These are phyloP conservation scores for Skeletonema costatum DNA, from an alignment of 108 stramenopile genomes.

Conservation along the genomic window DNA sequence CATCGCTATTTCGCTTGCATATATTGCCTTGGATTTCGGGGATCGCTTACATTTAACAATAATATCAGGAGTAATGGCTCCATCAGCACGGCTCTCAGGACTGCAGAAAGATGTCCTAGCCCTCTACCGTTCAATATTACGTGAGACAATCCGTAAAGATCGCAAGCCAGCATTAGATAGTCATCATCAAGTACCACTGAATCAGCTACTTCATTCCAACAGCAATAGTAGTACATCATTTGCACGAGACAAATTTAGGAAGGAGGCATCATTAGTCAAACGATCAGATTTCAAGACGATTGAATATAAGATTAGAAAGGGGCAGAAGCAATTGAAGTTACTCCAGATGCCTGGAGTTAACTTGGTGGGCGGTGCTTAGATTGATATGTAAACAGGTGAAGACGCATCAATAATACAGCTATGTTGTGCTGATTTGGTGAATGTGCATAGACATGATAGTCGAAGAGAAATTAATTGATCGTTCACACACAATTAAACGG, in stretches of 20 bases:
- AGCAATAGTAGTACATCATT: slow-evolving; percentile 44
- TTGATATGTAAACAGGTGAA: neutral
- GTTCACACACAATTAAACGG: neutral
- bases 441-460: neutral
- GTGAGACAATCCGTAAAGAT: slow-evolving; percentile 78
- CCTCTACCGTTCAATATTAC: slow-evolving; percentile 72
- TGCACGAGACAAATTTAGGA: slow-evolving; percentile 70
- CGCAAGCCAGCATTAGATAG: slow-evolving; percentile 9
- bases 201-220: neutral
- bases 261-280: slow-evolving; percentile 50
- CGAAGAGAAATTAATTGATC: neutral
- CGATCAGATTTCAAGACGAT: slow-evolving; percentile 78
- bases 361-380: slow-evolving; percentile 50
- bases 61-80: neutral
- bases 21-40: too few species aligned
- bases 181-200: neutral
- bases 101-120: slow-evolving; percentile 81
- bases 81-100: slow-evolving; percentile 56
- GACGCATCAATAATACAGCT: neutral
- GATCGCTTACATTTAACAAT: neutral
- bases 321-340: slow-evolving; percentile 78
- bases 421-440: neutral
- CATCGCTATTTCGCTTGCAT: too few species aligned
- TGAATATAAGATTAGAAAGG: slow-evolving; percentile 80
- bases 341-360: slow-evolving; percentile 85